phyloP scores from a whole-genome alignment of 352 stramenopile species.

The Phytophthora citricola region DNA sequence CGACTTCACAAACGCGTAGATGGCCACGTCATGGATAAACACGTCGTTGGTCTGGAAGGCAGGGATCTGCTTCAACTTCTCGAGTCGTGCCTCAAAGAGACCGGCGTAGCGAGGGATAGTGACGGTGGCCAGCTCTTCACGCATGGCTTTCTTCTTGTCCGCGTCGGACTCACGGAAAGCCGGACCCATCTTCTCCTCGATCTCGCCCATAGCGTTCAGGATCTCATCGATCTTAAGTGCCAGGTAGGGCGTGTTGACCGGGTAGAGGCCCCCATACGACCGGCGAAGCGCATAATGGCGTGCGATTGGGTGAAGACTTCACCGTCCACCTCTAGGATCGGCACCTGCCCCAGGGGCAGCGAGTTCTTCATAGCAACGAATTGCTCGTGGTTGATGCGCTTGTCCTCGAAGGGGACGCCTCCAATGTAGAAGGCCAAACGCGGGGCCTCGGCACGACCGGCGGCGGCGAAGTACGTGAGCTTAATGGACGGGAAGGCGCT shows the following conservation, averaged over 20 bases:
- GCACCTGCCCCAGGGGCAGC: slow-evolving; percentile 50
- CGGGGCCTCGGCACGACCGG: slow-evolving; percentile 54
- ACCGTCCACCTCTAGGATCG: slow-evolving; percentile 59
- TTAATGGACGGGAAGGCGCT: slow-evolving; percentile 52
- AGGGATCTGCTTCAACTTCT: slow-evolving; percentile 44
- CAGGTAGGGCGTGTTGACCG: slow-evolving; percentile 39
- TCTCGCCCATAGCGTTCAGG: slow-evolving; percentile 46
- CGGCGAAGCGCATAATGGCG: slow-evolving; percentile 76
- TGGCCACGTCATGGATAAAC: slow-evolving; percentile 44
- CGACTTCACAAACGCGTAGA: slow-evolving; percentile 45
- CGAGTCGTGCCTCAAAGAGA: slow-evolving; percentile 40
- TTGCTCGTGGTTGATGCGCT: slow-evolving; percentile 39
- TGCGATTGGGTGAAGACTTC: slow-evolving; percentile 62
- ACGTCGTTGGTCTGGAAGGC: slow-evolving; percentile 43
- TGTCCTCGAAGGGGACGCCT: slow-evolving; percentile 68
- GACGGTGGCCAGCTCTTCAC: slow-evolving; percentile 37
- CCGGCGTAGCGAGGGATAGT: slow-evolving; percentile 40
- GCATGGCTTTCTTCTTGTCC: slow-evolving; percentile 45
- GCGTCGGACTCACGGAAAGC: slow-evolving; percentile 42
- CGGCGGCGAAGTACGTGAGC: slow-evolving; percentile 68
- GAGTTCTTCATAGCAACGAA: slow-evolving; percentile 36
- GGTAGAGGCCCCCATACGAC: slow-evolving; percentile 64
- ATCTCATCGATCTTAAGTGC: slow-evolving; percentile 73
- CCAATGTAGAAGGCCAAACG: slow-evolving; percentile 68
- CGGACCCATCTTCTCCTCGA: slow-evolving; percentile 38